Conservation (phyloP, 495 filamentous ascomycete species). For the Amorphotheca resinae region DNA sequence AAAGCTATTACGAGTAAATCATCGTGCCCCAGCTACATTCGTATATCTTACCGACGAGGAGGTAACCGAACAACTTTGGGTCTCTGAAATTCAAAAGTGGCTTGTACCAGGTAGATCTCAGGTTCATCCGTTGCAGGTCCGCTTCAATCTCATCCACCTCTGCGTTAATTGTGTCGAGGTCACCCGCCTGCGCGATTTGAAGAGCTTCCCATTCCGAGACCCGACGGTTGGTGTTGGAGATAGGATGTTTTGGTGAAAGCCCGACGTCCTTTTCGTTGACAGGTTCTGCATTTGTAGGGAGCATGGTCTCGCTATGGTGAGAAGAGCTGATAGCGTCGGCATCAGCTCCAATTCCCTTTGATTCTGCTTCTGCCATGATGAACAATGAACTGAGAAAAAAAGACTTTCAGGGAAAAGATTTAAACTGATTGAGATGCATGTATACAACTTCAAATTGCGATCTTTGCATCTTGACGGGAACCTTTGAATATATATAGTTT, state of each 20-base stretch:
- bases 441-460: too few species aligned
- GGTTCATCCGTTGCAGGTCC: conserved; percentile 12
- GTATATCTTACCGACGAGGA: conserved; percentile 35
- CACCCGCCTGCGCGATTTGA: conserved; percentile 19
- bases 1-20: conserved; percentile 22
- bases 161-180: conserved; percentile 17
- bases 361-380: conserved; percentile 6
- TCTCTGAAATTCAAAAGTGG: conserved; percentile 17
- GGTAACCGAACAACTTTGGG: conserved; percentile 37
- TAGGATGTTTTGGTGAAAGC: neutral
- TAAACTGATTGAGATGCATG: too few species aligned
- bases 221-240: neutral
- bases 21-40: neutral
- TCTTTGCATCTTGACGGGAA: too few species aligned
- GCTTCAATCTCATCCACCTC: conserved; percentile 15
- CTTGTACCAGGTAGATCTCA: conserved; percentile 14
- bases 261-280: conserved; percentile 7
- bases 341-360: neutral
- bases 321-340: conserved; percentile 11
- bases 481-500: too few species aligned
- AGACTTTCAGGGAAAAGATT: too few species aligned
- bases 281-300: neutral
- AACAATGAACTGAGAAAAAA: neutral
- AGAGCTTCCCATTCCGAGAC: conserved; percentile 20
- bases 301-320: neutral